Conservation (phyloP, 177 flowering plant species). For the Telopea speciosissima region DNA sequence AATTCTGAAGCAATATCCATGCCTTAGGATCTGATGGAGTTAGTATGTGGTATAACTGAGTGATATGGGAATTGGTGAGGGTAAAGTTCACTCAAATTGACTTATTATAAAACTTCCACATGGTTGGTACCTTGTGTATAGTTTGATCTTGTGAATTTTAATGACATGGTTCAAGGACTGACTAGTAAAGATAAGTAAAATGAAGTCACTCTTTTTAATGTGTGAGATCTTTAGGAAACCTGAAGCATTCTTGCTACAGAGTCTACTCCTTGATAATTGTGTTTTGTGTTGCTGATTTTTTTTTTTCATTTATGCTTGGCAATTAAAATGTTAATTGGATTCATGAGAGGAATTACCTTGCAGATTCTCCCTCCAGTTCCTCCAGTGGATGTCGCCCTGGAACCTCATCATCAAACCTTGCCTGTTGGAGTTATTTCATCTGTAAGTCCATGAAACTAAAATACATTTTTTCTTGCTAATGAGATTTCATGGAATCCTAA, state of each 20-base stretch:
- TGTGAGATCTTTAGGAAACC: not conserved
- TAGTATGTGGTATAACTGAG: not conserved
- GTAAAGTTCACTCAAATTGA: not conserved
- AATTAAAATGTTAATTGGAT: constrained; percentile 8
- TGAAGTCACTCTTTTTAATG: not conserved
- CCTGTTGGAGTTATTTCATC: constrained; percentile 79
- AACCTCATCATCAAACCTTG: constrained; percentile 52
- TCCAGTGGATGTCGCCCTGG: constrained; percentile 43
- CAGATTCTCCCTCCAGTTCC: constrained; percentile 86
- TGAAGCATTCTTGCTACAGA: not conserved
- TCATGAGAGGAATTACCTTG: constrained; percentile 13
- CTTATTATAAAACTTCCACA: too few species aligned
- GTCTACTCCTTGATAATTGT: not conserved
- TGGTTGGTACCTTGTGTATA: not conserved
- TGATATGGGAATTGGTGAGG: too few species aligned
- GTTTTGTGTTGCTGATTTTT: not conserved
- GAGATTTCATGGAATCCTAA: not conserved
- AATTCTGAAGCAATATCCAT: not conserved
- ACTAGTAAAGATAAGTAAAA: not conserved
- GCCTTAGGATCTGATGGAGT: not conserved
- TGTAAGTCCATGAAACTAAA: constrained; percentile 41
- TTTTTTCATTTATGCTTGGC: constrained; percentile 34
- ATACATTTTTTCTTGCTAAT: not conserved
- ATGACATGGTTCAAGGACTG: not conserved
- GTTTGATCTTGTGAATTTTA: not conserved